These are phyloP conservation scores for Wickerhamomyces chambardii DNA, from an alignment of 805 yeast genomes.

Conservation along the genomic window DNA sequence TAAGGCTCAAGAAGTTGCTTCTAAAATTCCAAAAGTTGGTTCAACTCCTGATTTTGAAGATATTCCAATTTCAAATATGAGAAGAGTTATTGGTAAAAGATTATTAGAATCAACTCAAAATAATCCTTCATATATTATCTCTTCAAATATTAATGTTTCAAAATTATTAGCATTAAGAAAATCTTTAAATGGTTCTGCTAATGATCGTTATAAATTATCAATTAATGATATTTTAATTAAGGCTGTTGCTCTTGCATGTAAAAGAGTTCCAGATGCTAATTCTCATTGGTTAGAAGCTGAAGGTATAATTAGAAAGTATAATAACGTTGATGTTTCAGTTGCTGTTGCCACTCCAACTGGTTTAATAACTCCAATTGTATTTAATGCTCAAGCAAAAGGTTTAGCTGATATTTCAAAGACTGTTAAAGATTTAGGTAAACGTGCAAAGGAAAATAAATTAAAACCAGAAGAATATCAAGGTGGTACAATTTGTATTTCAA, in stretches of 20 bases:
- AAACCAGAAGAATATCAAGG: conserved; percentile 98
- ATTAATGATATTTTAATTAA: conserved; percentile 92
- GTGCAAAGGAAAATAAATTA: conserved; percentile 92
- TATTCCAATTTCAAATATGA: conserved; percentile 83
- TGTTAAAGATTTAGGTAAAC: conserved; percentile 88
- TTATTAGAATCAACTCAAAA: conserved; percentile 76
- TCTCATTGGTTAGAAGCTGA: conserved; percentile 87
- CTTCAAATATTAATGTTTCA: conserved; percentile 78
- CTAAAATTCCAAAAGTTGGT: conserved; percentile 36
- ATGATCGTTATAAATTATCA: conserved; percentile 83
- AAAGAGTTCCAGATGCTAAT: conserved; percentile 89
- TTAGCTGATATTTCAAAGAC: conserved; percentile 71
- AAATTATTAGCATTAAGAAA: conserved; percentile 89
- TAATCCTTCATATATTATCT: conserved; percentile 89
- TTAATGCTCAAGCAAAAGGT: conserved; percentile 83
- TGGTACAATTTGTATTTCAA: conserved; percentile 97
- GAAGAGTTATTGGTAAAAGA: conserved; percentile 89
- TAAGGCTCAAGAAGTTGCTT: conserved; percentile 36
- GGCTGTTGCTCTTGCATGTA: conserved; percentile 86
- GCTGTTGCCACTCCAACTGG: conserved; percentile 99
- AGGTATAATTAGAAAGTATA: conserved; percentile 87
- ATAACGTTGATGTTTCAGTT: conserved; percentile 90
- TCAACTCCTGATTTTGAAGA: conserved; percentile 62
- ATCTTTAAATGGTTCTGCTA: conserved; percentile 76
- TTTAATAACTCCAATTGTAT: conserved; percentile 91